These are phyloP conservation scores for Annulohypoxylon bovei DNA, from an alignment of 495 filamentous ascomycete genomes.

Conservation along the genomic window DNA sequence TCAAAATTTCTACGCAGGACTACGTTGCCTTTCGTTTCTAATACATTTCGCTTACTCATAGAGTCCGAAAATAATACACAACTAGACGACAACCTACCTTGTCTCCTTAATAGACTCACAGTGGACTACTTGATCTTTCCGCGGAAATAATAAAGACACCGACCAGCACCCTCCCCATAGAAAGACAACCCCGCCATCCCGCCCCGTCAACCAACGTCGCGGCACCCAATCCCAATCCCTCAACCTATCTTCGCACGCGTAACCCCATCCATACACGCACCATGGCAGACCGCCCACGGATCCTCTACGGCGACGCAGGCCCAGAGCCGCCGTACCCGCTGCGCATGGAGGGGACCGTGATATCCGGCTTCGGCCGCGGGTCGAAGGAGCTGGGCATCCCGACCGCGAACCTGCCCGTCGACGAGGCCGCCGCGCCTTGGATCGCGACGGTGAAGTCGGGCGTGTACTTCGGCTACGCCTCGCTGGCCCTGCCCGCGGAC, in stretches of 20 bases:
- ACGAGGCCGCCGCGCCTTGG: slow-evolving; percentile 71
- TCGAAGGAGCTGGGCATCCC: slow-evolving; percentile 96
- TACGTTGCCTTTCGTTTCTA: neutral
- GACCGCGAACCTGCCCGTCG: slow-evolving; percentile 93
- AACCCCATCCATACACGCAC: slow-evolving; percentile 5
- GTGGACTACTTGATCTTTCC: neutral
- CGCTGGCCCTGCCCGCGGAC: slow-evolving; percentile 62
- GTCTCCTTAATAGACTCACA: neutral
- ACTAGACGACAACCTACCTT: neutral
- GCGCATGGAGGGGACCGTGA: slow-evolving; percentile 80
- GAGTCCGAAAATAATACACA: neutral
- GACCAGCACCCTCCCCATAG: neutral
- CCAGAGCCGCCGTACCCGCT: slow-evolving; percentile 84
- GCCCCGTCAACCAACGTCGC: neutral
- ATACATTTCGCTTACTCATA: neutral
- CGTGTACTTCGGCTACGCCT: slow-evolving; percentile 91
- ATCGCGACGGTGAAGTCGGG: slow-evolving; percentile 76
- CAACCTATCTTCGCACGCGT: neutral
- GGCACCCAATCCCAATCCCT: neutral
- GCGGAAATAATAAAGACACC: slow-evolving; percentile 7
- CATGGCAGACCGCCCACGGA: slow-evolving; percentile 59
- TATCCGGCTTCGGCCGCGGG: slow-evolving; percentile 93
- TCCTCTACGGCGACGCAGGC: slow-evolving; percentile 75
- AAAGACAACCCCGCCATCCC: slow-evolving; percentile 14
- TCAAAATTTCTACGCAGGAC: neutral